Evolutionary conservation across 1,139 yeast species (phyloP).

Genomic region (Yamadazyma friedrichii): DNA sequence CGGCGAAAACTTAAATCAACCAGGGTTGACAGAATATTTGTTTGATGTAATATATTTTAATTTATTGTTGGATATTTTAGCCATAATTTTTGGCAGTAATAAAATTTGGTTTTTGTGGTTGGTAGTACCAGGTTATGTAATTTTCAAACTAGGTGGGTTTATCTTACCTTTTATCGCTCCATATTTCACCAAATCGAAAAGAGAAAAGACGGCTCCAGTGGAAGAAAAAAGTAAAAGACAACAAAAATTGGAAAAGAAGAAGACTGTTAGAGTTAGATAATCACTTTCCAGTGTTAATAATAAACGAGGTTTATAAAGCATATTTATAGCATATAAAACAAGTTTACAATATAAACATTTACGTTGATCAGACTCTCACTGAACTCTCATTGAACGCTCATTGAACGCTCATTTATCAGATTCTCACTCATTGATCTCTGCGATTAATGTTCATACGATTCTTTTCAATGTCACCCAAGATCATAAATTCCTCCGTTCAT

Average conservation of each 20-base stretch:
- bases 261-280: conserved; percentile 13
- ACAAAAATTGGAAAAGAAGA: conserved; percentile 17
- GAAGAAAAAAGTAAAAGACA: conserved; percentile 17
- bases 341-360: too few relatives aligned
- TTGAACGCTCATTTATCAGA: too few relatives aligned
- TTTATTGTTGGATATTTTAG: conserved; percentile 56
- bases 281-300: too few relatives aligned
- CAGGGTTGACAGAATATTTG: conserved; percentile 74
- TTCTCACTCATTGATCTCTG: too few relatives aligned
- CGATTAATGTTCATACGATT: conserved; percentile 8
- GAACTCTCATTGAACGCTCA: too few relatives aligned
- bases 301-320: too few relatives aligned
- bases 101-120: conserved; percentile 60
- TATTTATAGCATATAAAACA: too few relatives aligned
- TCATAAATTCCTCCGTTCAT: conserved; percentile 19
- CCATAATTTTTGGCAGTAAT: conserved; percentile 55
- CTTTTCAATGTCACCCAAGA: conserved; percentile 8
- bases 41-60: conserved; percentile 76
- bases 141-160: conserved; percentile 44
- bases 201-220: conserved; percentile 4
- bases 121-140: conserved; percentile 50
- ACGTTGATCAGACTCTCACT: too few relatives aligned
- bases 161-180: conserved; percentile 11
- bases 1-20: conserved; percentile 66
- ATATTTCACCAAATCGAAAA: background rate